Conservation (phyloP, 176 grass and related monocot species). For the Avena sativa region DNA sequence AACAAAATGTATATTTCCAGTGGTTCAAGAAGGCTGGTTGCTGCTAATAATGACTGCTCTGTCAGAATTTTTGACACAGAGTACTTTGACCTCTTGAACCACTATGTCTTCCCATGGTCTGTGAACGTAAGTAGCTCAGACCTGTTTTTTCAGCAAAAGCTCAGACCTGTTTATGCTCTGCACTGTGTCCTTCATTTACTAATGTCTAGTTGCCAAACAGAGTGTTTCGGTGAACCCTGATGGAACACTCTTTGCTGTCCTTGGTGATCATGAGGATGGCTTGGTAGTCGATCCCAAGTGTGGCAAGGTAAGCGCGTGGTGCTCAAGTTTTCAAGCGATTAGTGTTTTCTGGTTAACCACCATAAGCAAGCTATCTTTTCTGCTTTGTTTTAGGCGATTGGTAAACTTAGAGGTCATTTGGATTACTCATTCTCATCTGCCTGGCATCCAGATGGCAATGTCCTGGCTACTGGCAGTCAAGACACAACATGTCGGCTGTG, state of each 20-base stretch:
- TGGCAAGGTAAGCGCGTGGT: constrained; percentile 61
- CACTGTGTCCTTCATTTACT: constrained; percentile 21
- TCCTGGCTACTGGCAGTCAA: constrained; percentile 86
- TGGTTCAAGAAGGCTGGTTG: constrained; percentile 71
- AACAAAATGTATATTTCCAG: constrained; percentile 51
- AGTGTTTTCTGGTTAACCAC: constrained; percentile 26
- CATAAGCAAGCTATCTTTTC: background rate
- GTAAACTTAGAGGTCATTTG: constrained; percentile 65
- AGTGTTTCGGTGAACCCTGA: constrained; percentile 79
- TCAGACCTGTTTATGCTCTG: constrained; percentile 7
- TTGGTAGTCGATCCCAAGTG: constrained; percentile 70
- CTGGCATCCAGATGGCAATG: constrained; percentile 77
- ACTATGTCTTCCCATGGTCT: constrained; percentile 71
- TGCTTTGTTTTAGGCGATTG: constrained; percentile 57
- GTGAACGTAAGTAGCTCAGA: constrained; percentile 74
- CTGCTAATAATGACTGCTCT: constrained; percentile 79
- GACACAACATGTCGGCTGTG: constrained; percentile 92
- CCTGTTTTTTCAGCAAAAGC: background rate
- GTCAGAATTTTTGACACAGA: constrained; percentile 82
- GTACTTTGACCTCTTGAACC: constrained; percentile 64
- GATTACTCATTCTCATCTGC: constrained; percentile 94
- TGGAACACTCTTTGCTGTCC: constrained; percentile 75
- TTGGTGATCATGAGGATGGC: constrained; percentile 80
- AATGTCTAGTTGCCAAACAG: constrained; percentile 42
- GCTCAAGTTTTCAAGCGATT: background rate